Conservation (phyloP, 2,329 filamentous ascomycete genomes). For the Metarhizium sp. region DNA sequence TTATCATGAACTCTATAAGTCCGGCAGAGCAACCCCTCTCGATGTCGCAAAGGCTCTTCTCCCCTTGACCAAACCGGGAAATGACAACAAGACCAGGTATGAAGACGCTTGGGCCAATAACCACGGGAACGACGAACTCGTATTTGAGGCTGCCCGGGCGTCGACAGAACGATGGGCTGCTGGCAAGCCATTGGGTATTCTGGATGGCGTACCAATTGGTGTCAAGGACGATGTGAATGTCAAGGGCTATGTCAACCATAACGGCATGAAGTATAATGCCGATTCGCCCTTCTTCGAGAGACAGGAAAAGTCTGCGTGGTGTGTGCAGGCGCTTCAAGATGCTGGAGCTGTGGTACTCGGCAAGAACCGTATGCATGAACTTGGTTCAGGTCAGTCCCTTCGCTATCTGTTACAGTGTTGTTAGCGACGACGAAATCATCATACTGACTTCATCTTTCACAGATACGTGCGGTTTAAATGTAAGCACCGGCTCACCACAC, state of each 20-base stretch:
- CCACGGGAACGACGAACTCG: constrained; percentile 44
- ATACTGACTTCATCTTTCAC: background rate
- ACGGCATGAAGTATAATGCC: constrained; percentile 54
- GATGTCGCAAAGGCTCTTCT: constrained; percentile 64
- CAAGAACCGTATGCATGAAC: constrained; percentile 72
- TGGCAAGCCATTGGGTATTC: constrained; percentile 54
- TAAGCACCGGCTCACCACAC: constrained; percentile 15
- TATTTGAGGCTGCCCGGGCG: constrained; percentile 58
- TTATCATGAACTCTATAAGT: constrained; percentile 66
- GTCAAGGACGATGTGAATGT: constrained; percentile 76
- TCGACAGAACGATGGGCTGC: constrained; percentile 64
- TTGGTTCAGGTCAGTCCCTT: constrained; percentile 52
- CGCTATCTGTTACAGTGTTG: background rate
- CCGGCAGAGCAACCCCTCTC: constrained; percentile 60
- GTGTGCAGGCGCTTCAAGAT: constrained; percentile 60
- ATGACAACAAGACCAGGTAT: constrained; percentile 46
- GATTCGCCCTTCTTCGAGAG: constrained; percentile 40
- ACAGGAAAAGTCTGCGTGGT: constrained; percentile 54
- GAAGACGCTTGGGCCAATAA: constrained; percentile 64
- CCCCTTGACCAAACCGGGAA: constrained; percentile 56
- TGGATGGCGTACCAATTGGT: constrained; percentile 76
- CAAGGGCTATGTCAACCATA: constrained; percentile 57
- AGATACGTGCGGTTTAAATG: constrained; percentile 79
- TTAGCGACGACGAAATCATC: background rate
- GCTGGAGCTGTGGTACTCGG: constrained; percentile 67